These are phyloP conservation scores for Camelina sativa DNA, from an alignment of 345 rosid genomes.

Conservation along the genomic window DNA sequence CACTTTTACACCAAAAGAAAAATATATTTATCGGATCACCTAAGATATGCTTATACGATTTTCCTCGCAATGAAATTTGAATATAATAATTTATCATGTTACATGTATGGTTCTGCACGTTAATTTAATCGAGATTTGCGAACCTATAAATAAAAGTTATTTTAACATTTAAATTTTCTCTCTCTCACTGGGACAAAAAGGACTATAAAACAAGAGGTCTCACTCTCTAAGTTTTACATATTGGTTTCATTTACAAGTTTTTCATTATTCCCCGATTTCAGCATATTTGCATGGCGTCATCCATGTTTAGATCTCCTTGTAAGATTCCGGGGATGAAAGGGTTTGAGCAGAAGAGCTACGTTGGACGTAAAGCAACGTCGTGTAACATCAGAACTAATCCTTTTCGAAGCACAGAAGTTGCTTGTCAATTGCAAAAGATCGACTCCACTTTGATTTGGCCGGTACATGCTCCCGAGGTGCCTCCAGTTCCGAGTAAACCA, in stretches of 20 bases:
- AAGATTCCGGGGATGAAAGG: slow-evolving; percentile 38
- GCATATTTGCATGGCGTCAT: slow-evolving; percentile 38
- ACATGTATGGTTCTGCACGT: slow-evolving; percentile 24
- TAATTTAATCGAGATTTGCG: slow-evolving; percentile 16
- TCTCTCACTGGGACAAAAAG: background rate
- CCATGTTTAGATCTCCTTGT: slow-evolving; percentile 36
- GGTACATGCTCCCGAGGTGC: slow-evolving; percentile 63
- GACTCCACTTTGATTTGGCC: slow-evolving; percentile 50
- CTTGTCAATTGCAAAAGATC: slow-evolving; percentile 20
- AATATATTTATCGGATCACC: background rate
- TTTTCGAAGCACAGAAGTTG: slow-evolving; percentile 15
- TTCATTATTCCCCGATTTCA: background rate
- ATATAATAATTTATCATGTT: slow-evolving; percentile 5
- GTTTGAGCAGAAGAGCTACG: slow-evolving; percentile 33
- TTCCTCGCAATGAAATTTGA: background rate
- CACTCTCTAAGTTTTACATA: slow-evolving; percentile 1
- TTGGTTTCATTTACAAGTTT: slow-evolving; percentile 8
- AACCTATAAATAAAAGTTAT: background rate
- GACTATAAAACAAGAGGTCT: slow-evolving; percentile 15
- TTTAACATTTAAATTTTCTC: background rate
- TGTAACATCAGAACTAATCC: slow-evolving; percentile 30
- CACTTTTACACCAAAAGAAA: background rate
- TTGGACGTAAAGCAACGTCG: slow-evolving; percentile 29
- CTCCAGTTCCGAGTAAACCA: slow-evolving; percentile 62
- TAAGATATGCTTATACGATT: background rate